A percentile compares a stretch with the other conserved stretches of the same genome.
These are phyloP conservation scores for Hypholoma sublateritium DNA, from an alignment of 768 basidiomycete species.

Conservation along the genomic window DNA sequence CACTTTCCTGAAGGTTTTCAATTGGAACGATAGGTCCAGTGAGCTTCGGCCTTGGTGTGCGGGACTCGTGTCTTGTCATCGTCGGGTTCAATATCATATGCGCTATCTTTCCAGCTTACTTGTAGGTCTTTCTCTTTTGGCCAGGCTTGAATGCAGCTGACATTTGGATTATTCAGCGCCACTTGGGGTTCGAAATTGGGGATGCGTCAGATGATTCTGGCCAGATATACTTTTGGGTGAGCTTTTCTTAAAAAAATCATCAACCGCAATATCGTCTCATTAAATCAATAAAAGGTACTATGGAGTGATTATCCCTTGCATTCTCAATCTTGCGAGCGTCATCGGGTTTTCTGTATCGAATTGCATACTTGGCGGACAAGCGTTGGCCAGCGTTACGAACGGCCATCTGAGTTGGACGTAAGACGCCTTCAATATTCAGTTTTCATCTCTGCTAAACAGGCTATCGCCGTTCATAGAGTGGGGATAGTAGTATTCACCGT, in stretches of 20 bases:
- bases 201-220: constrained; percentile 80
- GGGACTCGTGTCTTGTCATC: constrained; percentile 62
- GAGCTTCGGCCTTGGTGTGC: constrained; percentile 53
- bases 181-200: constrained; percentile 86
- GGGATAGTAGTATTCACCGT: constrained; percentile 79
- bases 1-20: constrained; percentile 45
- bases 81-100: constrained; percentile 63
- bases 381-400: constrained; percentile 29
- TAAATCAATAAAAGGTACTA: constrained; percentile 29
- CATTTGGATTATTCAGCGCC: constrained; percentile 22
- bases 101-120: constrained; percentile 56
- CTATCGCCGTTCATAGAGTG: constrained; percentile 40
- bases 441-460: not conserved
- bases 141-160: not conserved
- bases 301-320: constrained; percentile 46
- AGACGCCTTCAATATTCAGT: constrained; percentile 1
- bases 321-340: constrained; percentile 53
- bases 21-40: constrained; percentile 64
- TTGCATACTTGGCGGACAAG: constrained; percentile 58
- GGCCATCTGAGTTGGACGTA: constrained; percentile 31
- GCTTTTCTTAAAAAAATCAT: not conserved
- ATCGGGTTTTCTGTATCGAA: constrained; percentile 63
- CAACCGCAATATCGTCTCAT: not conserved
- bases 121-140: constrained; percentile 31
- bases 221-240: constrained; percentile 40